Conservation (phyloP, 331 rosid genomes). For the Prunus yedoensis region DNA sequence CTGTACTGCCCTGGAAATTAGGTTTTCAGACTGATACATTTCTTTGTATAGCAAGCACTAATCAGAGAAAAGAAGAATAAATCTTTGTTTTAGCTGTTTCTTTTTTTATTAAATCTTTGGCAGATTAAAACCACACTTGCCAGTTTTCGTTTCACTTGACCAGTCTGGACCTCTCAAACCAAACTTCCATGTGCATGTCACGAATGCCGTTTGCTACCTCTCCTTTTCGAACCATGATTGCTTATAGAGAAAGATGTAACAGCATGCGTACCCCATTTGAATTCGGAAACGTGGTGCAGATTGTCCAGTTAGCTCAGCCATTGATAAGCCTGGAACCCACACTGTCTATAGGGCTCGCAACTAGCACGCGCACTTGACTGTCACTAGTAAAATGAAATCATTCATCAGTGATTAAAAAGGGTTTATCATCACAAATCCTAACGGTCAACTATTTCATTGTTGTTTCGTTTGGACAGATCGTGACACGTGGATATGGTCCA, state of each 20-base stretch:
- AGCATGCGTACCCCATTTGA: too few species aligned
- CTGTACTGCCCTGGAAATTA: background rate
- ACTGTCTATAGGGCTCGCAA: too few species aligned
- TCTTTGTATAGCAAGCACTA: slow-evolving; percentile 8
- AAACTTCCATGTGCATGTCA: background rate
- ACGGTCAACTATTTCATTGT: too few species aligned
- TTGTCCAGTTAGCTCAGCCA: too few species aligned
- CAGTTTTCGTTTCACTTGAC: background rate
- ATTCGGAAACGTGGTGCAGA: too few species aligned
- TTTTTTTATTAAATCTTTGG: background rate
- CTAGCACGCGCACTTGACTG: too few species aligned
- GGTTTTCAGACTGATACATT: background rate
- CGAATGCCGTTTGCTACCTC: background rate
- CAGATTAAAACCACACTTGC: background rate
- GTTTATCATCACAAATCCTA: background rate
- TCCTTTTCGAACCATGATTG: background rate
- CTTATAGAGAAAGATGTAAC: too few species aligned
- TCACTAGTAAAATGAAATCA: too few species aligned
- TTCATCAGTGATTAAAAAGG: too few species aligned
- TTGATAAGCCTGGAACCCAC: too few species aligned
- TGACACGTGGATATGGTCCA: too few species aligned
- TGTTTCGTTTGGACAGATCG: background rate
- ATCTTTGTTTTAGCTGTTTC: background rate
- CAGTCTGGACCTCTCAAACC: background rate
- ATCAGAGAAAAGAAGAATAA: background rate